Conservation (phyloP, 148 eudicot genomes). For the Linanthus parryae region DNA sequence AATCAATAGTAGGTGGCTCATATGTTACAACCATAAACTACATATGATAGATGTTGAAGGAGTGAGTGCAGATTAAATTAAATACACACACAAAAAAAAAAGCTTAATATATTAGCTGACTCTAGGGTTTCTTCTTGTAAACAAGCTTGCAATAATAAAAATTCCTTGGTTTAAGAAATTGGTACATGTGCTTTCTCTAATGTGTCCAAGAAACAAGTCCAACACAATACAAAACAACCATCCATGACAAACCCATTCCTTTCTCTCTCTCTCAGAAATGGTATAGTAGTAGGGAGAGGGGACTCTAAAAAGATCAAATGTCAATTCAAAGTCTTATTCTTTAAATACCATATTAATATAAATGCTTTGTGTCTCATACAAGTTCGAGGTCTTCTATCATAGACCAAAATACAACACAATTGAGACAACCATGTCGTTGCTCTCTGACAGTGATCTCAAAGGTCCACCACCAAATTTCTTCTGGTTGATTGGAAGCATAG, state of each 20-base stretch:
- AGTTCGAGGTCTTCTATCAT: conserved; percentile 5
- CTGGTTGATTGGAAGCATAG: background rate
- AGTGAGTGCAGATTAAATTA: too few species aligned
- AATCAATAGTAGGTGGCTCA: conserved; percentile 12
- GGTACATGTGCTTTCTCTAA: conserved; percentile 5
- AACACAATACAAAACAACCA: conserved; percentile 28
- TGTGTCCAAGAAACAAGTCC: conserved; percentile 33
- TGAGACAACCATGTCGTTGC: conserved; percentile 15
- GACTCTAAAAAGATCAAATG: conserved; percentile 12
- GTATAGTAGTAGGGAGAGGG: background rate
- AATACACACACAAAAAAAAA: background rate
- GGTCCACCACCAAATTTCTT: background rate
- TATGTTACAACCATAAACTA: conserved; percentile 16
- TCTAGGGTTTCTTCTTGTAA: conserved; percentile 21
- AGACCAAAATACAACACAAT: conserved; percentile 25
- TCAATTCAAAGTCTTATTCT: conserved; percentile 11
- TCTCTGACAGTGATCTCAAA: conserved; percentile 13
- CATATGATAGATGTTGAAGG: conserved; percentile 17
- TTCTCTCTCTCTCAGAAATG: conserved; percentile 4
- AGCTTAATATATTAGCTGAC: conserved; percentile 1
- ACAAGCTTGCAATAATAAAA: conserved; percentile 14
- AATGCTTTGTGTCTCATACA: conserved; percentile 22
- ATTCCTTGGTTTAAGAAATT: conserved; percentile 9
- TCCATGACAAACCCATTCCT: conserved; percentile 6
- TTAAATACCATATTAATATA: conserved; percentile 2